phyloP scores from a whole-genome alignment of 2,329 filamentous ascomycete species.

The Pleomassaria siparia region DNA sequence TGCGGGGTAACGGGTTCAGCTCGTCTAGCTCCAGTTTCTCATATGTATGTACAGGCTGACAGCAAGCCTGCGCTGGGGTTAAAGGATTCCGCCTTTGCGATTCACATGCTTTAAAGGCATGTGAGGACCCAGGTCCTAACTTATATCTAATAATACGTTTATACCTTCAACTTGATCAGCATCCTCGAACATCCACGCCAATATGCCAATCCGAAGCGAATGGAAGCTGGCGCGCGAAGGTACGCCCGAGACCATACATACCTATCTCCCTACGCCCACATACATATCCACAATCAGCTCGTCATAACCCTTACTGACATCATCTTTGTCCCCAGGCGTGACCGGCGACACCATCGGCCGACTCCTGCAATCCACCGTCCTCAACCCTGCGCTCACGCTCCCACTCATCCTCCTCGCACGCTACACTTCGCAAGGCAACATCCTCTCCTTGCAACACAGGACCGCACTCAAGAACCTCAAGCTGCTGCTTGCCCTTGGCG shows the following conservation, averaged over 20 bases:
- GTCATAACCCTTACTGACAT: neutral
- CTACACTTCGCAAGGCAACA: slow-evolving; percentile 63
- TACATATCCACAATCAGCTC: neutral
- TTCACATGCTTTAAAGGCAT: neutral
- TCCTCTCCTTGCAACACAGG: slow-evolving; percentile 51
- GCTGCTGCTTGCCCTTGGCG: slow-evolving; percentile 55
- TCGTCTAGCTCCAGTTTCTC: too few species aligned
- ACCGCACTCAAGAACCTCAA: slow-evolving; percentile 59
- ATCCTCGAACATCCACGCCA: too few species aligned
- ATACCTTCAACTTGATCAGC: too few species aligned
- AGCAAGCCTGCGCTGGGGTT: neutral
- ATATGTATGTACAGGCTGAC: too few species aligned
- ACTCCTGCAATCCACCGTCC: slow-evolving; percentile 60
- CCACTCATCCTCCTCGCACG: slow-evolving; percentile 64
- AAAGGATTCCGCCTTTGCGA: neutral
- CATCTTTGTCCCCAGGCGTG: slow-evolving; percentile 22
- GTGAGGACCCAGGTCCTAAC: neutral
- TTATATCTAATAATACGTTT: too few species aligned
- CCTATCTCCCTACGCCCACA: neutral
- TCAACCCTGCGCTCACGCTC: slow-evolving; percentile 67
- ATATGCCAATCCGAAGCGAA: slow-evolving; percentile 42
- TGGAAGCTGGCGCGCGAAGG: slow-evolving; percentile 44
- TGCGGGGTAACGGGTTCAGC: too few species aligned
- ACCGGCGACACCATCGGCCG: slow-evolving; percentile 60
- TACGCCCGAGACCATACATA: slow-evolving; percentile 15